Base-by-base conservation (phyloP, 257 asterid genomes). In the Craterostigma plantagineum region DNA sequence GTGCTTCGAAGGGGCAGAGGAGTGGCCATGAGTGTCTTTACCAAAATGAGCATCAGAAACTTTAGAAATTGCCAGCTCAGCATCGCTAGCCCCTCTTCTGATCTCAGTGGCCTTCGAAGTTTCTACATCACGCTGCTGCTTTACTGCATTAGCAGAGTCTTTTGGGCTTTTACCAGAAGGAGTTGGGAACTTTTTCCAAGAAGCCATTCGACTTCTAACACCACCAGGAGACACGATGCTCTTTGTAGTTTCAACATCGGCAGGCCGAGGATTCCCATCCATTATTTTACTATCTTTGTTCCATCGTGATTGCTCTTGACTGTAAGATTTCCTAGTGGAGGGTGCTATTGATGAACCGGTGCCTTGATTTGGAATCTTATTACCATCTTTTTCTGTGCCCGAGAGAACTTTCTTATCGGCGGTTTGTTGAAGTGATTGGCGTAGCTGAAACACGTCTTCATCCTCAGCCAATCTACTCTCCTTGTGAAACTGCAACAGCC, bases 401-500 rank as follows among this genome's bases (percentile, higher is more conserved):
- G 65, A 48, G 49, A 74, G 73, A 42, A 51, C 63, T 54, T 35
- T 72, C 58, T 68, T 67, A 33, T 67, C 91, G 18, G 70, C 63
- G 53, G 94, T 81, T 57, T 23, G 30, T 23, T 90, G 95, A 60
- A 90, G 69, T 18, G 99, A 90, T 51, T 79, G 87, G 17, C 92
- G 94, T 53, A 73, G 79, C 62, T 55, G 75, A 49, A 83, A 75
- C 47, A 68, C 56, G 39, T 71, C 66, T 43, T 71, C 96, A 57
- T 90, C 92, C 60, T 83, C 99, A 43, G 99, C 94, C 65, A 77
- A 59, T 34, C 75, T 79, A 58, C 82, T 83, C 68, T 90, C 99
- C 78, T 90, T 90, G 51, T 90, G 99, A 51, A 90, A 90, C 63
- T 90, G 99, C 59, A 90, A 58, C 65, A 90, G 64, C 40, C 99